phyloP scores from a whole-genome alignment of 352 stramenopile genomes.

The Pythium folliculosum region DNA sequence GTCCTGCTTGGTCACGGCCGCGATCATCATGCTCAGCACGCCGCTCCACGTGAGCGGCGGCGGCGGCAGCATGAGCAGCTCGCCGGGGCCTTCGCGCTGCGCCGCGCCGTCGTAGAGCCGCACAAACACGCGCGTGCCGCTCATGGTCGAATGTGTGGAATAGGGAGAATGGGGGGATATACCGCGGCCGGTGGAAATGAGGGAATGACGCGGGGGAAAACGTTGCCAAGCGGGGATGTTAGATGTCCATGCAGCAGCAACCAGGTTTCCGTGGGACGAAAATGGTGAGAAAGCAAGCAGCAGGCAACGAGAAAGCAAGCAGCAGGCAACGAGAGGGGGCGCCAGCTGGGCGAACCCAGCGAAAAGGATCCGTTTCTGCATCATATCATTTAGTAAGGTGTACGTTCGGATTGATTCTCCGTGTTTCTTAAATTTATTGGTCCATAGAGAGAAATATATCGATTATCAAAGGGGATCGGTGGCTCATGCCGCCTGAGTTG shows the following conservation, averaged over 20 bases:
- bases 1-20: conserved; percentile 53
- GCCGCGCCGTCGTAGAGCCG: conserved; percentile 63
- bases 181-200: conserved; percentile 16
- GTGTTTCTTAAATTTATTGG: not conserved
- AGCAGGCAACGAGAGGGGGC: not conserved
- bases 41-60: conserved; percentile 69
- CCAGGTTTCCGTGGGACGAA: not conserved
- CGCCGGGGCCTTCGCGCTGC: conserved; percentile 56
- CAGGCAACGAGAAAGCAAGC: conserved; percentile 5
- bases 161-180: not conserved
- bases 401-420: too few species aligned
- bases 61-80: conserved; percentile 67
- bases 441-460: not conserved
- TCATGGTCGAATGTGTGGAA: conserved; percentile 9
- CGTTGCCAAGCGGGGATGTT: not conserved
- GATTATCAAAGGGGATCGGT: not conserved
- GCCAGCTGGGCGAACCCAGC: not conserved
- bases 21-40: conserved; percentile 65
- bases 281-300: conserved; percentile 1
- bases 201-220: too few species aligned
- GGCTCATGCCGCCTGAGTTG: not conserved
- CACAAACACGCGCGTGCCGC: conserved; percentile 66
- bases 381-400: not conserved
- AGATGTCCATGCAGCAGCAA: not conserved
- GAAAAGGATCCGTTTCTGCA: not conserved